phyloP scores from a whole-genome alignment of 1,139 yeast species.

The Neolecta irregularis region DNA sequence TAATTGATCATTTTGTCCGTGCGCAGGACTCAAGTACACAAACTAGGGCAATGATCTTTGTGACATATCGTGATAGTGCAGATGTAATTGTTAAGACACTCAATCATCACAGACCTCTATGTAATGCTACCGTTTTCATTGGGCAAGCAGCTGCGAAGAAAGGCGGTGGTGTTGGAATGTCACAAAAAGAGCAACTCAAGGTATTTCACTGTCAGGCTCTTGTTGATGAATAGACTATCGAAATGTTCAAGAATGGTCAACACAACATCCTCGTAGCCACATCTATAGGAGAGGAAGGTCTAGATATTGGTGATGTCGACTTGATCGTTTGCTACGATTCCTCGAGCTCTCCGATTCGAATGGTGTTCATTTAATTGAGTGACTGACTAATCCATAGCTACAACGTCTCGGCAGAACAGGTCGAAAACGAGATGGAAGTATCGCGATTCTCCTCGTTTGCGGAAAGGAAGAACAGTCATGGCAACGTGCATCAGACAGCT shows the following conservation, averaged over 20 bases:
- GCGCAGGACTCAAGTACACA: constrained; percentile 20
- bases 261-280: constrained; percentile 83
- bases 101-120: constrained; percentile 30
- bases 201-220: constrained; percentile 53
- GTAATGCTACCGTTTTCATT: constrained; percentile 73
- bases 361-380: no score
- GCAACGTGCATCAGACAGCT: constrained; percentile 73
- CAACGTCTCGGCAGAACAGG: constrained; percentile 99
- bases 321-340: constrained; percentile 84
- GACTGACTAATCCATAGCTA: no score
- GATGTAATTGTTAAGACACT: constrained; percentile 63
- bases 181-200: constrained; percentile 29
- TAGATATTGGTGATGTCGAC: constrained; percentile 96
- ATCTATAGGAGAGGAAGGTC: constrained; percentile 95
- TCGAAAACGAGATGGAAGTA: constrained; percentile 77
- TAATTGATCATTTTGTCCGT: constrained; percentile 14
- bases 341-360: constrained; percentile 83
- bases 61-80: constrained; percentile 81
- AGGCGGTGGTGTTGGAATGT: constrained; percentile 27
- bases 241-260: constrained; percentile 52
- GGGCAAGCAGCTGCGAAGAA: constrained; percentile 46
- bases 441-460: constrained; percentile 53
- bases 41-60: constrained; percentile 71
- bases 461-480: constrained; percentile 66
- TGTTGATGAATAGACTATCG: constrained; percentile 59